Evolutionary conservation across 495 filamentous ascomycete species (phyloP).

Genomic region (Penicilliopsis zonata): DNA sequence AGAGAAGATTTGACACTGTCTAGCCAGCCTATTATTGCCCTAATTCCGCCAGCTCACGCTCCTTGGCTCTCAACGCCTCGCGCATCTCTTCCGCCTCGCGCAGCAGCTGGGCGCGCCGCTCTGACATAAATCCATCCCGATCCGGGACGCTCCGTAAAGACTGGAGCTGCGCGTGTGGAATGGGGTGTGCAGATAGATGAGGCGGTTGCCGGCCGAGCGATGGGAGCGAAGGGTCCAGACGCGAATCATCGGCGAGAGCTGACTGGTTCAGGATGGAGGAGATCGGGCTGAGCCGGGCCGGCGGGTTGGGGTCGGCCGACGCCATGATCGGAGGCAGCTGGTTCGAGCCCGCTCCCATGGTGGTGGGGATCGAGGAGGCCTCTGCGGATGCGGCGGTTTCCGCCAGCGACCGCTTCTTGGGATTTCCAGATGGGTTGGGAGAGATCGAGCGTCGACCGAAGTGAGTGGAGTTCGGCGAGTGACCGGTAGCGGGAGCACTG

Average conservation of each 20-base stretch:
- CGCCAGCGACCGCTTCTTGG: constrained; percentile 33
- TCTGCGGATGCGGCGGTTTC: constrained; percentile 20
- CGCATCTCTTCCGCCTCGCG: constrained; percentile 69
- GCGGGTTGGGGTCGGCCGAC: constrained; percentile 25
- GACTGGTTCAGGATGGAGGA: constrained; percentile 64
- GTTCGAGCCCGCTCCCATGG: constrained; percentile 28
- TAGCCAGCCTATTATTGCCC: constrained; percentile 21
- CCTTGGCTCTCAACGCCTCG: constrained; percentile 60
- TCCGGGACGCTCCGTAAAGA: constrained; percentile 30
- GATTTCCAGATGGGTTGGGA: constrained; percentile 21
- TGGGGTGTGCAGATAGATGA: constrained; percentile 12
- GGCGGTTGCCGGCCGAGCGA: constrained; percentile 19
- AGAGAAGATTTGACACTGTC: constrained; percentile 4
- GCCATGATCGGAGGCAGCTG: constrained; percentile 35
- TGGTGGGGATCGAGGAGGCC: constrained; percentile 14
- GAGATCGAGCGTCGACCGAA: constrained; percentile 28
- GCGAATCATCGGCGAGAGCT: constrained; percentile 27
- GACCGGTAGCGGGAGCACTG: constrained; percentile 9
- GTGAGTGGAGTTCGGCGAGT: constrained; percentile 22
- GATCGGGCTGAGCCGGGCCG: constrained; percentile 58
- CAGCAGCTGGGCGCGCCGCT: constrained; percentile 53
- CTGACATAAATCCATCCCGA: constrained; percentile 42
- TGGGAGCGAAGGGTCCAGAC: constrained; percentile 35
- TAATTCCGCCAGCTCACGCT: constrained; percentile 65
- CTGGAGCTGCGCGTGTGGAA: constrained; percentile 15